phyloP scores from a whole-genome alignment of 2,329 filamentous ascomycete species.

The Pseudogymnoascus sp. region DNA sequence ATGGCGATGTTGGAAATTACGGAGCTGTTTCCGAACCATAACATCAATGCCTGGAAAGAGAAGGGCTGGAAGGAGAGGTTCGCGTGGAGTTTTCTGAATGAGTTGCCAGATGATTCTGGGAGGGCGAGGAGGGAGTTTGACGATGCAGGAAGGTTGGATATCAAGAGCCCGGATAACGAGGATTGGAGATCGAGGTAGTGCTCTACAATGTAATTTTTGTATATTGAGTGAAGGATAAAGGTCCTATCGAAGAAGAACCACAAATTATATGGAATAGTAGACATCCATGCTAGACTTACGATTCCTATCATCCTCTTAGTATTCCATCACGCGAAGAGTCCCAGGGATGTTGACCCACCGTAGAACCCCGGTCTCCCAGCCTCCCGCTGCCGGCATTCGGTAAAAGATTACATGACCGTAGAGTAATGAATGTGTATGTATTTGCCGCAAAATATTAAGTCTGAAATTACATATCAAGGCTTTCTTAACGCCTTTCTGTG shows the following conservation, averaged over 20 bases:
- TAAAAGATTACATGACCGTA: neutral
- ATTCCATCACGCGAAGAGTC: neutral
- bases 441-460: neutral
- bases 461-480: neutral
- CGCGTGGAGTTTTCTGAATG: slow-evolving; percentile 7
- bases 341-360: neutral
- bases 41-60: slow-evolving; percentile 11
- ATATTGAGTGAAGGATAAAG: neutral
- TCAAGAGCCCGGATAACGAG: neutral
- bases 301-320: neutral
- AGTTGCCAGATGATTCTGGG: neutral
- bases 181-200: neutral
- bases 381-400: too few species aligned
- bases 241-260: neutral
- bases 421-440: neutral
- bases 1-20: neutral
- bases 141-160: neutral
- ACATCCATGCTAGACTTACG: neutral
- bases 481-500: neutral
- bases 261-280: neutral
- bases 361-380: neutral
- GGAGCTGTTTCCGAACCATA: neutral
- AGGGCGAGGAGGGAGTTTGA: neutral
- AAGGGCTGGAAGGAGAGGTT: slow-evolving; percentile 10
- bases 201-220: neutral